Evolutionary conservation across 192 early-diverging fungal species (phyloP).

Genomic region (Entomortierella chlamydospora): DNA sequence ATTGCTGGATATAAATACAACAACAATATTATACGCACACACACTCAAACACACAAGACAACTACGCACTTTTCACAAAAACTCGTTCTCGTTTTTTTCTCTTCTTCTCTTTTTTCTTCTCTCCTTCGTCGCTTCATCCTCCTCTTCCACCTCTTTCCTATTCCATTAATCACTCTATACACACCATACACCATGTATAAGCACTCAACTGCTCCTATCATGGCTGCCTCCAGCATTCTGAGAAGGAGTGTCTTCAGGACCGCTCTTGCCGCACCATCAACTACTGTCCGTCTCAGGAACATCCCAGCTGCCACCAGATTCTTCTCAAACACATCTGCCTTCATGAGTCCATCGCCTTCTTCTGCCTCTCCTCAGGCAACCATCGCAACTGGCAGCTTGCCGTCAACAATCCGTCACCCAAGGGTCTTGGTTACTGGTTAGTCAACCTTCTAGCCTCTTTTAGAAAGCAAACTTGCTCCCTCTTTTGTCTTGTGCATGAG

Average conservation of each 20-base stretch:
- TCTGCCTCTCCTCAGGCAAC: conserved; percentile 9
- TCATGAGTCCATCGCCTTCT: not conserved
- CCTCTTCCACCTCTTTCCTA: no score
- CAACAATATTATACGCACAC: no score
- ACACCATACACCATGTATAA: not conserved
- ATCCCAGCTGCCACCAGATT: not conserved
- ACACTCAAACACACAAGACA: no score
- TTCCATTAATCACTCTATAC: not conserved
- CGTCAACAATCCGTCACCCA: conserved; percentile 48
- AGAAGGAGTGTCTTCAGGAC: no score
- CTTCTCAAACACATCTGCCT: not conserved
- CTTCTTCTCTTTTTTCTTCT: not conserved
- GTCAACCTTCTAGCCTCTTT: not conserved
- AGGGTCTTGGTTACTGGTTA: conserved; percentile 70
- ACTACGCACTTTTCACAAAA: no score
- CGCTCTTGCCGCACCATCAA: not conserved
- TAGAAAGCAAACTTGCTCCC: not conserved
- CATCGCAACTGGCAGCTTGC: not conserved
- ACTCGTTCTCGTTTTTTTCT: not conserved
- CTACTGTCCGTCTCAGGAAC: not conserved
- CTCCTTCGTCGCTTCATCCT: not conserved
- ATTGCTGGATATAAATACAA: no score
- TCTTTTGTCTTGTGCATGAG: not conserved
- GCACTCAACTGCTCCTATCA: no score
- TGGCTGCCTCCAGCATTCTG: no score